Evolutionary conservation across 345 rosid species (phyloP).

Genomic region (Draba incana): DNA sequence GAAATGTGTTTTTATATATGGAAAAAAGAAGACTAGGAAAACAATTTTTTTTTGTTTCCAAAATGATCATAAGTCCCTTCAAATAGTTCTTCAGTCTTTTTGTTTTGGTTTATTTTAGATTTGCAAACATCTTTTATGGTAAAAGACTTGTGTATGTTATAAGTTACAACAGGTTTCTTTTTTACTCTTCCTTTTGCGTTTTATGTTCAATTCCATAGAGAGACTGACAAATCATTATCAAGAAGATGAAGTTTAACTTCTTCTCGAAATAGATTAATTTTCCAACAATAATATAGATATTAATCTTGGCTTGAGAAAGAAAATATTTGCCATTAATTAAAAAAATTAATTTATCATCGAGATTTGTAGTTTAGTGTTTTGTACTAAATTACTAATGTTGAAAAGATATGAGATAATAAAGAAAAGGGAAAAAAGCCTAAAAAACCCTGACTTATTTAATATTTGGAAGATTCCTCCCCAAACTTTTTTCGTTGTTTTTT

Average conservation of each 20-base stretch:
- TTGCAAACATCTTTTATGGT: constrained; percentile 23
- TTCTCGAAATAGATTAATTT: too few relatives aligned
- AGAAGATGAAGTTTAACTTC: too few relatives aligned
- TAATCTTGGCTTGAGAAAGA: background rate
- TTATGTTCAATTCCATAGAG: background rate
- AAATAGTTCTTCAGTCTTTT: background rate
- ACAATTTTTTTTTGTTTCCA: constrained; percentile 42
- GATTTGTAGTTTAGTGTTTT: too few relatives aligned
- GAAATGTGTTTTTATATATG: constrained; percentile 30
- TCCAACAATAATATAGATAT: background rate
- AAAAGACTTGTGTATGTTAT: constrained; percentile 39
- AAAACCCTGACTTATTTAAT: too few relatives aligned
- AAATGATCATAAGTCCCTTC: constrained; percentile 29
- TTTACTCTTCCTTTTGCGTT: background rate
- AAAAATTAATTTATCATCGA: too few relatives aligned
- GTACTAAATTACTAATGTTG: too few relatives aligned
- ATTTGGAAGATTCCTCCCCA: too few relatives aligned
- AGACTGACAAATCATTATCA: background rate
- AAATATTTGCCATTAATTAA: too few relatives aligned
- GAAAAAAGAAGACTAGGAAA: constrained; percentile 29
- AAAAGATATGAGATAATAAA: too few relatives aligned
- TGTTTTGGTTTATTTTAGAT: constrained; percentile 12
- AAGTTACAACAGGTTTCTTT: constrained; percentile 32
- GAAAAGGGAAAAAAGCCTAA: too few relatives aligned
- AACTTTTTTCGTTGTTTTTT: too few relatives aligned